Conservation (phyloP, 78 protist genomes). For the Dictyostelium intermedium region DNA sequence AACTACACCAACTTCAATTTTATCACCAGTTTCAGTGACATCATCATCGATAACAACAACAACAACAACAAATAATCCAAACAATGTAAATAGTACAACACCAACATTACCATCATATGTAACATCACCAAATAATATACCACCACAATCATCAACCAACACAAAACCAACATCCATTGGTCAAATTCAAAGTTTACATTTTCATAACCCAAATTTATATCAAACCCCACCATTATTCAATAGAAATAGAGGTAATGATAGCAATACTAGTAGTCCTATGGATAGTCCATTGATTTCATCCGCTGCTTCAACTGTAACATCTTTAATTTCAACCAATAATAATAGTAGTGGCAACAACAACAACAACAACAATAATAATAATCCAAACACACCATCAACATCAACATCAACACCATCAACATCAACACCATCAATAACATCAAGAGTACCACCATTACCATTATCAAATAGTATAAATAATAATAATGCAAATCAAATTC, state of each 20-base stretch:
- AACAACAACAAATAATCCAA: not conserved
- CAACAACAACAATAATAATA: not conserved
- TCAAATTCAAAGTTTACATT: not conserved
- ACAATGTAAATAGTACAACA: not conserved
- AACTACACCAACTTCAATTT: not conserved
- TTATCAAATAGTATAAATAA: conserved; percentile 38
- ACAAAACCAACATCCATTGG: not conserved
- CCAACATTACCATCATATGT: not conserved
- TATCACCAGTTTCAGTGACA: not conserved
- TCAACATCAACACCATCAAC: not conserved
- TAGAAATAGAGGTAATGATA: conserved; percentile 7
- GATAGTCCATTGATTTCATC: conserved; percentile 17
- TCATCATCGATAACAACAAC: not conserved
- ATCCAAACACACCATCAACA: no score
- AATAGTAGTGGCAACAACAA: not conserved
- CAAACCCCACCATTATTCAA: conserved; percentile 9
- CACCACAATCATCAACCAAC: not conserved
- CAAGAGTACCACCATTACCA: not conserved
- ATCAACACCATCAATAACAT: not conserved
- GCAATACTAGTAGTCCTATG: not conserved
- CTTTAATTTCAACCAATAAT: not conserved
- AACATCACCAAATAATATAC: not conserved
- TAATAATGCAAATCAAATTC: not conserved
- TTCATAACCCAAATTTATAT: conserved; percentile 6
- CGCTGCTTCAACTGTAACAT: not conserved